Conservation (phyloP, 78 protist genomes). For the Dictyostelium intermedium region DNA sequence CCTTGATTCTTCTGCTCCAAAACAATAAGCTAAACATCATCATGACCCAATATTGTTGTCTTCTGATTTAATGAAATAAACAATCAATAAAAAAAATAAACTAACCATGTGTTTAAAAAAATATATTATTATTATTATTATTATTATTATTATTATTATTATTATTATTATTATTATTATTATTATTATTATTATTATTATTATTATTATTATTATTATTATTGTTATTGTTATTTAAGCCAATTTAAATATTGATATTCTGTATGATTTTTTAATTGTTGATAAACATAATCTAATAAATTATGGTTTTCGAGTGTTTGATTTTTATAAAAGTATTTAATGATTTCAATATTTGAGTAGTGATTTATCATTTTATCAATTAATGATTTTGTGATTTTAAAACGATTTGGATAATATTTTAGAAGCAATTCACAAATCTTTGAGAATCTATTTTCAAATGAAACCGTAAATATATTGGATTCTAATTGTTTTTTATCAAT, state of each 20-base stretch:
- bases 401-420: not conserved
- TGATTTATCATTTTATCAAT: not conserved
- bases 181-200: too few relatives aligned
- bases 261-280: not conserved
- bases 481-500: not conserved
- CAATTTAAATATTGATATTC: not conserved
- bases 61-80: too few relatives aligned
- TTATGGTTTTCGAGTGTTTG: not conserved
- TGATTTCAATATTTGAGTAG: not conserved
- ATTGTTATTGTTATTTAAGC: not conserved
- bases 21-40: not conserved
- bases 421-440: not conserved
- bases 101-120: too few relatives aligned
- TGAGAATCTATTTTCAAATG: not conserved
- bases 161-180: too few relatives aligned
- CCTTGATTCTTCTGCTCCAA: not conserved
- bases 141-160: too few relatives aligned
- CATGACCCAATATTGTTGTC: too few relatives aligned
- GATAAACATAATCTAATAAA: not conserved
- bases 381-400: not conserved
- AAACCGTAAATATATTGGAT: not conserved
- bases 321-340: not conserved
- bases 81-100: too few relatives aligned
- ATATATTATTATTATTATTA: not conserved
- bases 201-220: not conserved